phyloP scores from a whole-genome alignment of 495 filamentous ascomycete species.

The Hypoxylon intermedium region DNA sequence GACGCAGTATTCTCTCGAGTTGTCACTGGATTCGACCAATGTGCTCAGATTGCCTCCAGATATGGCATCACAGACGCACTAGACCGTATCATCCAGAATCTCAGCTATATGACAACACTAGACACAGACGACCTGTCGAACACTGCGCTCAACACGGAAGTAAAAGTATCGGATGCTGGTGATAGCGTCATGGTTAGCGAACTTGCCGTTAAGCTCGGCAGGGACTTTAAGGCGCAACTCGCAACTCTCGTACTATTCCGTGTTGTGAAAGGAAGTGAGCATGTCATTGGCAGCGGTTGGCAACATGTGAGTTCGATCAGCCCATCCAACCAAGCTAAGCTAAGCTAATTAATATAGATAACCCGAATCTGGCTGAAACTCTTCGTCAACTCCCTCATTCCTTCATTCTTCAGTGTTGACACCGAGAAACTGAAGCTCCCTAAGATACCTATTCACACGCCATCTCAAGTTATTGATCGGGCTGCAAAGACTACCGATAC shows the following conservation, averaged over 20 bases:
- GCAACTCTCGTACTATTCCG: slow-evolving; percentile 94
- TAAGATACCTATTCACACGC: slow-evolving; percentile 85
- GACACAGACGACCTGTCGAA: slow-evolving; percentile 75
- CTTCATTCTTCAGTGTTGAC: slow-evolving; percentile 78
- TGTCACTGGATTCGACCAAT: slow-evolving; percentile 93
- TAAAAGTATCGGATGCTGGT: slow-evolving; percentile 87
- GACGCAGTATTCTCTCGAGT: slow-evolving; percentile 95
- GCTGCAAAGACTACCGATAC: slow-evolving; percentile 76
- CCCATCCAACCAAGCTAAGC: slow-evolving; percentile 8
- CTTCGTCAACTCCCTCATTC: slow-evolving; percentile 93
- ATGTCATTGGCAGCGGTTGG: slow-evolving; percentile 79
- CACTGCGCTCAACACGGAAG: slow-evolving; percentile 92
- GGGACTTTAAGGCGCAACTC: slow-evolving; percentile 90
- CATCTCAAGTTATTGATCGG: slow-evolving; percentile 93
- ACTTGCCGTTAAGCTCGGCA: slow-evolving; percentile 93
- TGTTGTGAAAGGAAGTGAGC: slow-evolving; percentile 83
- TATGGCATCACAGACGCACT: slow-evolving; percentile 84
- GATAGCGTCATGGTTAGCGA: slow-evolving; percentile 99
- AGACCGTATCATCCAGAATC: slow-evolving; percentile 87
- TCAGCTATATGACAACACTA: slow-evolving; percentile 89
- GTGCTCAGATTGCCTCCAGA: slow-evolving; percentile 88
- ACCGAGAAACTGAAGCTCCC: slow-evolving; percentile 75
- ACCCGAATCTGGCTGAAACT: slow-evolving; percentile 92
- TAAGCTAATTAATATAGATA: slow-evolving; percentile 60
- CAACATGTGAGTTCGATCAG: slow-evolving; percentile 67